Evolutionary conservation across 139 green algal species (phyloP), one percentile per base, ranked within the genome.

Genomic region (Volvox africanus): DNA sequence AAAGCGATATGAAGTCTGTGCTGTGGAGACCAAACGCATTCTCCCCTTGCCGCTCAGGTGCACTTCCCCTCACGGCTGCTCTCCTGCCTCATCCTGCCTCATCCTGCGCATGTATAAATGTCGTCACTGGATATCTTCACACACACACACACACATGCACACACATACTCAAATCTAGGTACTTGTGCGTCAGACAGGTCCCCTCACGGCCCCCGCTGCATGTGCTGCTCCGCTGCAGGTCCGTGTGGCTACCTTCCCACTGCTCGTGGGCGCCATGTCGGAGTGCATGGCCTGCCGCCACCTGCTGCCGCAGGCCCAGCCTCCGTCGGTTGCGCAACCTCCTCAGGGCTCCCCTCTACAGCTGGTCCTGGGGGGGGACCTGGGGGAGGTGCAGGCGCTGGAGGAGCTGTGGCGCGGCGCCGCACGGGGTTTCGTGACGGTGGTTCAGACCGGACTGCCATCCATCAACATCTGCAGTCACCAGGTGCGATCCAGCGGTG

Each of bases 341-440:
- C 81, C 21, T 26, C 28, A 50, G 28, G 28, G 61, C 68, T 17
- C 30, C 13, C 87, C 2, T 35, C 11, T 9, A 67, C 33, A 65
- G 67, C 55, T 61, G 67, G 1, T 61, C 18, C 37, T 87, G 37
- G 1, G 62, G 9, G 36, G 5, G 3, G 65, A 61, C 24, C 13
- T 50, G 73, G 24, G 13, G 55, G 83, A 86, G 83, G n/a, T 44
- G 80, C 24, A 76, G 82, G 26, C 77, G 85, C 30, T 88, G 16
- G 91, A 93, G 18, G 87, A 91, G 17, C 94, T 99, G n/a, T 99
- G 97, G 97, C 94, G 95, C 2, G 50, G 91, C 11, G 93, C 96
- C 24, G 94, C 94, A 9, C 68, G 76, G 28, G 93, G 93, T 16
- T 97, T 98, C 77, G 94, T 94, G 11, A 80, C 88, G 1, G 93